Base-by-base conservation (phyloP, 1,284 basidiomycete genomes). In the Chondrostereum purpureum region DNA sequence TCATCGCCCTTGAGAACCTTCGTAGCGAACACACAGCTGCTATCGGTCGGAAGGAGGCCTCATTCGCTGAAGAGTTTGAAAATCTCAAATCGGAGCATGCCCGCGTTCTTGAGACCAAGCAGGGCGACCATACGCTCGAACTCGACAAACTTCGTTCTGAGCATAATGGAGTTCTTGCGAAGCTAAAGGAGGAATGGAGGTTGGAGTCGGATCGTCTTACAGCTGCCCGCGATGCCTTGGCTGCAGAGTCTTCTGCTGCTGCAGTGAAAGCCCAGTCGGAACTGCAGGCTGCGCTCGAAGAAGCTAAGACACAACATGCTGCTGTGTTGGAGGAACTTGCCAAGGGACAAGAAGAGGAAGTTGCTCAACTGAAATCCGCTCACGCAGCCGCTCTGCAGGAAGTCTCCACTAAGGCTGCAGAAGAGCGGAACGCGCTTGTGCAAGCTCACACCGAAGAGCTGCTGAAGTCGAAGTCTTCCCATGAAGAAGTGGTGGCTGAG, bases 1-100 rank as follows among this genome's bases (percentile, higher is more conserved):
- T 73, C 36, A 50, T 70, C 3, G 74, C 77, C 24, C 59, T 90
- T 43, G 67, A 77, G 47, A 74, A 75, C 34, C 68, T 88, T 16
- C 82, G 83, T 54, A 77, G 83, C 11, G 84, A 82, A 49, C 83
- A 88, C 51, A 62, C 72, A 2, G 68, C 78, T n/a, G 79, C 78
- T 10, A 70, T 83, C 45, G 56, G 71, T 21, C 71, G 78, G 54
- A 85, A 82, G 62, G 85, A 88, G 53, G 61, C 67, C 14, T 69
- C 74, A 38, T 82, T 83, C 51, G 55, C 67, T 1, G 79, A 82
- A 44, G 78, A 85, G 55, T 54, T 84, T 35, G 76, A 83, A 55
- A 72, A 67, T 45, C 61, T 83, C 39, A 80, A 78, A 57, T 70
- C 72, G n/a, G 78, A 83, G 20, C 83, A 86, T 55, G 59, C 64